Conservation (phyloP, 148 eudicot genomes). For the Chenopodium quinoa region DNA sequence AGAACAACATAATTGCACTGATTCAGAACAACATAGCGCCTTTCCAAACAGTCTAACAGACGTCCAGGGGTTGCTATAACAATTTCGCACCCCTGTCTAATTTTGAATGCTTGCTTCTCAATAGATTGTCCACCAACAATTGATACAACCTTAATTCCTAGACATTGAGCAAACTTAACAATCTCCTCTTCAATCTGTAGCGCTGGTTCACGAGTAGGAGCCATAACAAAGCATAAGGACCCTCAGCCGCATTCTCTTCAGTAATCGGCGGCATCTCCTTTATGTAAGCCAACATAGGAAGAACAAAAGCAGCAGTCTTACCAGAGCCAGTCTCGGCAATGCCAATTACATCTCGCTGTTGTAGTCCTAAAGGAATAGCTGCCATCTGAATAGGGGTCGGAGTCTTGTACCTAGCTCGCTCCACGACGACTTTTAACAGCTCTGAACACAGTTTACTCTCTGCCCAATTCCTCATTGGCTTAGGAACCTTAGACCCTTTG, state of each 20-base stretch:
- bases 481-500: constrained; percentile 70
- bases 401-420: constrained; percentile 51
- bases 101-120: constrained; percentile 76
- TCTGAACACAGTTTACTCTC: constrained; percentile 66
- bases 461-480: constrained; percentile 78
- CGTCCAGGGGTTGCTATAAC: constrained; percentile 86
- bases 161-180: constrained; percentile 63
- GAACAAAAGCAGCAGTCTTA: constrained; percentile 68
- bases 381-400: too few species aligned
- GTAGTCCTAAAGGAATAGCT: too few species aligned
- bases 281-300: constrained; percentile 62
- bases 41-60: constrained; percentile 67
- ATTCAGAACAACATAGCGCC: constrained; percentile 58
- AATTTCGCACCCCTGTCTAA: constrained; percentile 81
- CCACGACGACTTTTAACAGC: constrained; percentile 72
- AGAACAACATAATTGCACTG: constrained; percentile 84
- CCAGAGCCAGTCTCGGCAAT: too few species aligned
- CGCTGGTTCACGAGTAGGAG: constrained; percentile 85
- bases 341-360: too few species aligned
- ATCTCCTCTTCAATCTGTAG: constrained; percentile 87
- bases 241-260: constrained; percentile 67
- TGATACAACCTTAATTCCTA: constrained; percentile 76
- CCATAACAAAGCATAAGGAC: constrained; percentile 90
- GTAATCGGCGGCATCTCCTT: constrained; percentile 51
- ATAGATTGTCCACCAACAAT: constrained; percentile 87